Conservation (phyloP, 208 protist species). For the Naegleria fowleri region DNA sequence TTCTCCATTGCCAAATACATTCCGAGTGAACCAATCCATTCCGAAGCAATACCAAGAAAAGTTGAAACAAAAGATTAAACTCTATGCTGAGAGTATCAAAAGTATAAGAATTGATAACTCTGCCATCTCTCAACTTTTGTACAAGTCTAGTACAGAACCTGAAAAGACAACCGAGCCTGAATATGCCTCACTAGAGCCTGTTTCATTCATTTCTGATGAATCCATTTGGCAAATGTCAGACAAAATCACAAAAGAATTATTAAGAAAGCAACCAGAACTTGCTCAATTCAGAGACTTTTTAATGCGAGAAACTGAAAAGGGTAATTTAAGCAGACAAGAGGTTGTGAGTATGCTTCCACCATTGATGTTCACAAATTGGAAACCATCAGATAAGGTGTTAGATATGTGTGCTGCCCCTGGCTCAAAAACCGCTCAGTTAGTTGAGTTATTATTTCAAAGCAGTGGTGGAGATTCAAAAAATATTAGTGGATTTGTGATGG, state of each 20-base stretch:
- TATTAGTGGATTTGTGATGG: slow-evolving; percentile 41
- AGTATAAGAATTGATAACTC: not conserved
- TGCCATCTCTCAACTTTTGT: not conserved
- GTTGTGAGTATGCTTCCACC: slow-evolving; percentile 24
- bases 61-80: not conserved
- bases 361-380: not conserved
- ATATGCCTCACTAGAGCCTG: not conserved
- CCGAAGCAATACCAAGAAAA: not conserved
- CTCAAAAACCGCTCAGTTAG: slow-evolving; percentile 42
- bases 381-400: not conserved
- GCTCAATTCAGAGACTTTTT: not conserved
- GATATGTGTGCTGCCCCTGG: slow-evolving; percentile 53
- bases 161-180: not conserved
- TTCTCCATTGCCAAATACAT: not conserved
- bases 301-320: not conserved
- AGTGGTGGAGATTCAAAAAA: not conserved
- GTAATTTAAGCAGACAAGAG: slow-evolving; percentile 23
- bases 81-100: not conserved
- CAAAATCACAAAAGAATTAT: not conserved
- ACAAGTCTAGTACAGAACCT: not conserved
- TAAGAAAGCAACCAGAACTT: not conserved
- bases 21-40: not conserved
- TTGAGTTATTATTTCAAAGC: not conserved
- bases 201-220: not conserved
- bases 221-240: not conserved